phyloP scores from a whole-genome alignment of 1,139 yeast genomes.

The Zygosaccharomyces sapae region DNA sequence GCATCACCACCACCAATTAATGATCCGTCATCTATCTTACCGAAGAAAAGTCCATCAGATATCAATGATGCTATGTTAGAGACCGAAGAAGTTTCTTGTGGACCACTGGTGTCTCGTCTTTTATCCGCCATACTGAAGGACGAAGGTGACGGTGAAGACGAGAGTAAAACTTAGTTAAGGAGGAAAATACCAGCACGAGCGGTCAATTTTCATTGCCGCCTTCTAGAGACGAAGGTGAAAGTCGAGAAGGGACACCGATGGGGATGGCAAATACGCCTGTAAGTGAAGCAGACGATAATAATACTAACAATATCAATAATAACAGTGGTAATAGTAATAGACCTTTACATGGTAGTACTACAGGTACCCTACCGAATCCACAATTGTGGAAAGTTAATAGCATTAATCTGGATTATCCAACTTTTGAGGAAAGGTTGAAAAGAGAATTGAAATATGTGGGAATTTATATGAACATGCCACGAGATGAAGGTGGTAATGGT shows the following conservation, averaged over 20 bases:
- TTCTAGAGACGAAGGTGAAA: conserved; percentile 6
- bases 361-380: conserved; percentile 43
- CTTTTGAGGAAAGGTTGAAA: conserved; percentile 81
- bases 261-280: conserved; percentile 20
- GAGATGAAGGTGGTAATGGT: conserved; percentile 33
- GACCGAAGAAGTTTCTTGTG: conserved; percentile 75
- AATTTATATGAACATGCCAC: conserved; percentile 63
- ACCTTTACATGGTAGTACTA: conserved; percentile 23
- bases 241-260: conserved; percentile 9
- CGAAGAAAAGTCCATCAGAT: conserved; percentile 59
- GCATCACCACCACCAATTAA: conserved; percentile 40
- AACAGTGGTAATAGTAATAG: conserved; percentile 6
- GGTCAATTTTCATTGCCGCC: conserved; percentile 14
- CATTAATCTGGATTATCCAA: conserved; percentile 60
- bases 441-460: conserved; percentile 89
- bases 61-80: conserved; percentile 64
- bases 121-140: conserved; percentile 63
- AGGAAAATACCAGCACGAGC: conserved; percentile 15
- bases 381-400: conserved; percentile 47
- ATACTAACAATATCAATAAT: neutral
- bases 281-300: conserved; percentile 17
- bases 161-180: conserved; percentile 21
- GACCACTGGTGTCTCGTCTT: conserved; percentile 84
- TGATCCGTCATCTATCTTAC: conserved; percentile 43
- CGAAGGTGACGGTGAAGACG: conserved; percentile 22